A percentile compares a stretch with the other conserved stretches of the same genome.
Evolutionary conservation across 2,329 filamentous ascomycete genomes (phyloP).

Genomic region (Aspergillaceae sp.): DNA sequence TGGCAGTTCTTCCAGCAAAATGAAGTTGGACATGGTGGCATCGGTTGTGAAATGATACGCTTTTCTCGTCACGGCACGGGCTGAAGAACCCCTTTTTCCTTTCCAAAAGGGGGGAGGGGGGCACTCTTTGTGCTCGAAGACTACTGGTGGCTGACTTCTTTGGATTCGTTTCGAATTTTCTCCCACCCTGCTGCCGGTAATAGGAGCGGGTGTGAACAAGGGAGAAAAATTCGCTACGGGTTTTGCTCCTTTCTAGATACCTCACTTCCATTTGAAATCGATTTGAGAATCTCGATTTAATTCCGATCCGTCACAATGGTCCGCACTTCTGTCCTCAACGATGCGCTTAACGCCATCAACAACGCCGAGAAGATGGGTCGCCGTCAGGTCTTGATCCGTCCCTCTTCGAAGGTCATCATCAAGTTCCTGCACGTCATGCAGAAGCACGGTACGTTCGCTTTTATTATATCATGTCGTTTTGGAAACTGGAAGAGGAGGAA

Average conservation of each 20-base stretch:
- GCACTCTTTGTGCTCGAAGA: constrained; percentile 61
- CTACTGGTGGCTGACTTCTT: constrained; percentile 54
- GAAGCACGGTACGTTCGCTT: constrained; percentile 77
- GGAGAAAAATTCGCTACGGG: constrained; percentile 1
- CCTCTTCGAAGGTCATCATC: constrained; percentile 98
- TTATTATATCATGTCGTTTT: constrained; percentile 1
- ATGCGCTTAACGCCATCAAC: constrained; percentile 99
- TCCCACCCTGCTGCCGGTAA: neutral
- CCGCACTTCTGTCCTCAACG: constrained; percentile 98
- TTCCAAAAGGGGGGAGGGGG: constrained; percentile 37
- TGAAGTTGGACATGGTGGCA: neutral
- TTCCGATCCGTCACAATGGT: constrained; percentile 72
- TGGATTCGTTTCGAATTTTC: constrained; percentile 3
- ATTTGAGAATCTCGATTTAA: constrained; percentile 44
- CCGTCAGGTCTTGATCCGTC: constrained; percentile 97
- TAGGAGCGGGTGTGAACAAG: neutral
- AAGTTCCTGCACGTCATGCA: constrained; percentile 99
- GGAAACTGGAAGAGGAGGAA: constrained; percentile 5
- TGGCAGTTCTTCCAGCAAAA: constrained; percentile 7
- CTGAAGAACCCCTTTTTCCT: constrained; percentile 58
- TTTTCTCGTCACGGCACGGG: constrained; percentile 44
- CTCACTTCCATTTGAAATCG: constrained; percentile 29
- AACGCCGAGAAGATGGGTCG: constrained; percentile 99
- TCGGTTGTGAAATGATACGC: constrained; percentile 32
- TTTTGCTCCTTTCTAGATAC: constrained; percentile 22